A percentile compares a stretch with the other conserved stretches of the same genome.
Evolutionary conservation across 345 rosid species (phyloP).

Genomic region (Eucalyptus shirleyi): DNA sequence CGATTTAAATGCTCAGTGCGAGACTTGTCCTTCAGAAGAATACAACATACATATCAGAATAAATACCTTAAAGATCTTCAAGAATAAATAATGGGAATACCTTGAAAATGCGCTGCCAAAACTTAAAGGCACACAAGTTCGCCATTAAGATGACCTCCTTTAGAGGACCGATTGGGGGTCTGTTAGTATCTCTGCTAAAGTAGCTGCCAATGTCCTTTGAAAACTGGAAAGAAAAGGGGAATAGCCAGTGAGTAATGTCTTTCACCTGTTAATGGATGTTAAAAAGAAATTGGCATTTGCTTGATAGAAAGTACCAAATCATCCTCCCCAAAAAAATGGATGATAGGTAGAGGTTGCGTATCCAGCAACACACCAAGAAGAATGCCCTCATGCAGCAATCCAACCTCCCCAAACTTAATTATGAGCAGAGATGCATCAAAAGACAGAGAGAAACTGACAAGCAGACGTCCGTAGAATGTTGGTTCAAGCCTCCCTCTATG

Average conservation of each 20-base stretch:
- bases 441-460: constrained; percentile 72
- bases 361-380: constrained; percentile 79
- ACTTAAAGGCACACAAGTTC: constrained; percentile 70
- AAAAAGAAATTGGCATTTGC: not conserved
- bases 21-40: constrained; percentile 56
- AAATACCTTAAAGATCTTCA: not conserved
- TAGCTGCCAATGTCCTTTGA: constrained; percentile 32
- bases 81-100: constrained; percentile 13
- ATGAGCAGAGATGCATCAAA: constrained; percentile 71
- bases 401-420: constrained; percentile 72
- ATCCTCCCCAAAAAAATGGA: constrained; percentile 75
- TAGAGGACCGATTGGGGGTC: constrained; percentile 26
- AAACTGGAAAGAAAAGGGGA: constrained; percentile 30
- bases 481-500: constrained; percentile 59
- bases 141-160: constrained; percentile 53
- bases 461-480: constrained; percentile 78
- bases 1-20: constrained; percentile 54
- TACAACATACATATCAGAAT: not conserved
- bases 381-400: constrained; percentile 85
- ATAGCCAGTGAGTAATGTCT: not conserved
- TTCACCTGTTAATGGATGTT: not conserved
- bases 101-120: constrained; percentile 82
- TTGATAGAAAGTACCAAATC: constrained; percentile 34
- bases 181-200: constrained; percentile 32
- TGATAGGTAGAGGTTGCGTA: constrained; percentile 63